A percentile compares a stretch with the other conserved stretches of the same genome.
Evolutionary conservation across 345 rosid genomes (phyloP).

Genomic region (Syzygium jambos): DNA sequence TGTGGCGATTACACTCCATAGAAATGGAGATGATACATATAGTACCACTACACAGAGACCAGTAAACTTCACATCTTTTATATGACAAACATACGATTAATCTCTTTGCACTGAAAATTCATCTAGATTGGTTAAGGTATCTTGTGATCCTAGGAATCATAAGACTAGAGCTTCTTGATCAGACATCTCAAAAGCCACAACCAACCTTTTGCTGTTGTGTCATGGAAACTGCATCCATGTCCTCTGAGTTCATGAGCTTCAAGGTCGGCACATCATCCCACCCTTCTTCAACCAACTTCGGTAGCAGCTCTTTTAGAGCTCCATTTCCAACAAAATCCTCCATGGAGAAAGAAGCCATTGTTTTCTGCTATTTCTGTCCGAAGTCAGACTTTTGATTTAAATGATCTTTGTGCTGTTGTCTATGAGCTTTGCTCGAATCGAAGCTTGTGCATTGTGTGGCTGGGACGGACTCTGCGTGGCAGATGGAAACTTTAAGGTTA

Average conservation of each 20-base stretch:
- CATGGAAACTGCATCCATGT: conserved; percentile 44
- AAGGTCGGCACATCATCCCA: conserved; percentile 75
- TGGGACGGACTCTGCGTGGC: not conserved
- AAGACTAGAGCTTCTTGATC: not conserved
- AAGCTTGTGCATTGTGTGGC: not conserved
- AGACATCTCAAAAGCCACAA: not conserved
- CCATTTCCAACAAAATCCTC: conserved; percentile 61
- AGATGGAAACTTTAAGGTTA: not conserved
- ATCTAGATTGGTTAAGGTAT: not conserved
- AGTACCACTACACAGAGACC: not conserved
- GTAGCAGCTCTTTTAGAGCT: conserved; percentile 32
- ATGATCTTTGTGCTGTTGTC: not conserved
- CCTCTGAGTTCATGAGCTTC: conserved; percentile 56
- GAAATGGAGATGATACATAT: not conserved
- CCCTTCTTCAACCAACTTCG: conserved; percentile 53
- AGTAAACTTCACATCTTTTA: not conserved
- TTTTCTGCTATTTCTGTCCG: not conserved
- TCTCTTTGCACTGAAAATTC: not conserved
- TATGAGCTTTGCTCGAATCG: not conserved
- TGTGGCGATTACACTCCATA: not conserved
- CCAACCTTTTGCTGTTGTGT: conserved; percentile 46
- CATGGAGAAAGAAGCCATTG: conserved; percentile 51
- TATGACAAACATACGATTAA: not conserved
- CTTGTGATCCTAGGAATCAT: not conserved
- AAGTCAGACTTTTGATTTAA: not conserved